phyloP scores from a whole-genome alignment of 495 filamentous ascomycete genomes.

The Lophium mytilinum region DNA sequence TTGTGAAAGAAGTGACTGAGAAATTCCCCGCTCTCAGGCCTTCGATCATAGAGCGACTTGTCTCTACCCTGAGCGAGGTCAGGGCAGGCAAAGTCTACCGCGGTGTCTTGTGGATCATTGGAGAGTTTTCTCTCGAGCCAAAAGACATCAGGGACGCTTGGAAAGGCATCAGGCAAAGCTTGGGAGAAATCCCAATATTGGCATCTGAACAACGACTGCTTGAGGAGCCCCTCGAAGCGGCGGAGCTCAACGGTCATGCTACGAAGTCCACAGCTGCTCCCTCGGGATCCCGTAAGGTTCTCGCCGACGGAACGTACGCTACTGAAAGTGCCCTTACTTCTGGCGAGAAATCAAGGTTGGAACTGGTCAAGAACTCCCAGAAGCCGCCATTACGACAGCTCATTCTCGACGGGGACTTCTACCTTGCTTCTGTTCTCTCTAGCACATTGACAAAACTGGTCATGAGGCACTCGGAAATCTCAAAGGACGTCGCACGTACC shows the following conservation, averaged over 20 bases:
- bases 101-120: constrained; percentile 94
- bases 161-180: constrained; percentile 87
- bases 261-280: constrained; percentile 55
- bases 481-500: constrained; percentile 74
- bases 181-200: constrained; percentile 96
- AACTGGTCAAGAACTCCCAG: constrained; percentile 93
- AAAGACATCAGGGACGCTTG: constrained; percentile 93
- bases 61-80: constrained; percentile 86
- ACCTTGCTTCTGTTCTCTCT: constrained; percentile 87
- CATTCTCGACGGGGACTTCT: constrained; percentile 96
- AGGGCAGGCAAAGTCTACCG: constrained; percentile 96
- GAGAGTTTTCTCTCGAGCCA: constrained; percentile 91
- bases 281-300: constrained; percentile 78
- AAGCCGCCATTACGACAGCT: constrained; percentile 94
- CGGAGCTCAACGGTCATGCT: constrained; percentile 74
- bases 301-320: constrained; percentile 75
- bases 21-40: constrained; percentile 87
- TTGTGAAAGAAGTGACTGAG: constrained; percentile 98
- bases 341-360: constrained; percentile 79
- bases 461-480: constrained; percentile 96
- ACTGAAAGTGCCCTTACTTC: constrained; percentile 95
- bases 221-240: constrained; percentile 53
- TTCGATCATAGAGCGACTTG: constrained; percentile 79
- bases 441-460: constrained; percentile 95
- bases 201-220: constrained; percentile 90